Base-by-base conservation (phyloP, 495 filamentous ascomycete species). In the Polyplosphaeria fusca region DNA sequence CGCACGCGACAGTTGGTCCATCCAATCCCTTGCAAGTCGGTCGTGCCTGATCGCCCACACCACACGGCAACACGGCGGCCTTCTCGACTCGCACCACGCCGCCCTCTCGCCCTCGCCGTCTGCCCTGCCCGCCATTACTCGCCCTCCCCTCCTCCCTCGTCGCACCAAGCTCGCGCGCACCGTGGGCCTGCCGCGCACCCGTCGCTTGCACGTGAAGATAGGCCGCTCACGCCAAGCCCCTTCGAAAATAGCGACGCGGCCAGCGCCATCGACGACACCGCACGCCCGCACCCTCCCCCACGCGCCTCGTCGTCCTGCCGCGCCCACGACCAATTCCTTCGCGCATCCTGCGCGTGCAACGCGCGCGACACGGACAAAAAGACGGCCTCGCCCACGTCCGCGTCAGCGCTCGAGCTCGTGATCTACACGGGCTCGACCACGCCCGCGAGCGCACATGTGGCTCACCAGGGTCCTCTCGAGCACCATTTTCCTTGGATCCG, bases 401-500 rank as follows among this genome's bases (percentile, higher is more conserved):
- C 63, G 48, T 52, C 42, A 60, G 39, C 55, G 54, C 26, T 53
- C 52, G 35, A 20, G 52, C 58, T 61, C 50, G 50, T 61, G 24
- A n/a, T 9, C 32, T 7, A 43, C 42, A 48, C 64, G 64, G 46
- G 60, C 60, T 60, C 60, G 52, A 47, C 60, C 42, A 60, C 20
- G 56, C 52, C 59, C 47, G 41, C 52, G 48, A 43, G 35, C 42
- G 55, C 63, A 23, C 12, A 67, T 65, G 61, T 65, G 61, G 61
- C 40, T 71, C 44, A 55, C 67, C 30, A 69, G 73, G 47, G 62
- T 70, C 45, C 37, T 75, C 47, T 67, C 70, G 13, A 65, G 70
- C 71, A 78, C 83, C 68, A 70, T 87, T 72, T 96, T 95, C 74
- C 82, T 98, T 61, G 77, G 86, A 70, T 84, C 86, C 71, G 89